A percentile compares a stretch with the other conserved stretches of the same genome.
These are phyloP conservation scores for Mediolabrus comicus DNA, from an alignment of 108 stramenopile genomes.

Conservation along the genomic window DNA sequence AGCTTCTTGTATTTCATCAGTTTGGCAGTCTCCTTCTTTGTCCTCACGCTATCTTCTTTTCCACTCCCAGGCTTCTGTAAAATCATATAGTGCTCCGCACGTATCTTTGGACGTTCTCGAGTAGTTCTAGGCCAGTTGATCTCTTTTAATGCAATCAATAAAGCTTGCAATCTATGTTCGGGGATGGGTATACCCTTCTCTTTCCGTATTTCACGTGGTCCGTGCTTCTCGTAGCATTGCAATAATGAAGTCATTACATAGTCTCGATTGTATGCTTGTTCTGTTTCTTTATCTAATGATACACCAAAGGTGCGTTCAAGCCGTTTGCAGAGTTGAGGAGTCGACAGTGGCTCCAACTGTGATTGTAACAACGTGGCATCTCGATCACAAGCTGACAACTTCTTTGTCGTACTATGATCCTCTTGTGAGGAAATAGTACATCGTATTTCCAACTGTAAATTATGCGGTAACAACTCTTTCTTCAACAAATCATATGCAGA, in stretches of 20 bases:
- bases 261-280: conserved; percentile 34
- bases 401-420: conserved; percentile 1
- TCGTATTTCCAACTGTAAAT: conserved; percentile 21
- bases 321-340: conserved; percentile 51
- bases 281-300: conserved; percentile 20
- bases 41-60: conserved; percentile 27
- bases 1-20: conserved; percentile 40
- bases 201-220: conserved; percentile 23
- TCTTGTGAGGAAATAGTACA: conserved; percentile 16
- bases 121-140: conserved; percentile 36
- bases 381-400: conserved; percentile 53
- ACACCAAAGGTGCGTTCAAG: conserved; percentile 53
- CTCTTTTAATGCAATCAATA: conserved; percentile 38
- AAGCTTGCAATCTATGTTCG: conserved; percentile 9
- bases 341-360: conserved; percentile 61
- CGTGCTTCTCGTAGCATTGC: conserved; percentile 40
- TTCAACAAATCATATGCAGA: conserved; percentile 21
- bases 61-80: conserved; percentile 38
- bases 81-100: conserved; percentile 66
- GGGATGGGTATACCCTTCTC: conserved; percentile 22
- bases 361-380: conserved; percentile 60
- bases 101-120: conserved; percentile 57
- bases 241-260: conserved; percentile 51
- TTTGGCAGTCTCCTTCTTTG: conserved; percentile 49
- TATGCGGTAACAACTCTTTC: conserved; percentile 10